Conservation (phyloP, 1,284 basidiomycete genomes). For the Neonothopanus nambi region DNA sequence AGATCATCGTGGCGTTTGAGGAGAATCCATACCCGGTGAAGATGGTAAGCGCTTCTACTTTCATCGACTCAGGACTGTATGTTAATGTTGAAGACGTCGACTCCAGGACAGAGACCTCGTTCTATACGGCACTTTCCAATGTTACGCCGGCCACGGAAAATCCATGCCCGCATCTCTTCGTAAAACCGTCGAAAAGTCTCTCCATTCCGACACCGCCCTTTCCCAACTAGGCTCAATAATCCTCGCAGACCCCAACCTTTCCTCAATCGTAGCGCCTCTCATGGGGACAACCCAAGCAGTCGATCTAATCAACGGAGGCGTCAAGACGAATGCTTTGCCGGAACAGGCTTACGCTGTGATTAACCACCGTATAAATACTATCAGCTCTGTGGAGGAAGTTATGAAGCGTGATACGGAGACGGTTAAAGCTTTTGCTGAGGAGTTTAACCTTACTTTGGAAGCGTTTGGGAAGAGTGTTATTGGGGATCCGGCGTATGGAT, state of each 20-base stretch:
- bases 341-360: slow-evolving; percentile 25
- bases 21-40: slow-evolving; percentile 44
- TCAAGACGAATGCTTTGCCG: slow-evolving; percentile 44
- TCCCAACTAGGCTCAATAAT: slow-evolving; percentile 41
- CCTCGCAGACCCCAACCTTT: too few species aligned
- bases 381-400: slow-evolving; percentile 45
- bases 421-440: slow-evolving; percentile 40
- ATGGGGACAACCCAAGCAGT: slow-evolving; percentile 67
- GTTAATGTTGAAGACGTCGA: too few species aligned
- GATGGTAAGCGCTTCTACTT: slow-evolving; percentile 31
- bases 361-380: slow-evolving; percentile 24
- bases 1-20: slow-evolving; percentile 56
- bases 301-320: slow-evolving; percentile 66
- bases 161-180: slow-evolving; percentile 41
- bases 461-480: slow-evolving; percentile 50
- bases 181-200: slow-evolving; percentile 37
- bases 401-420: slow-evolving; percentile 43
- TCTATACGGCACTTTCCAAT: slow-evolving; percentile 42
- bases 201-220: slow-evolving; percentile 39
- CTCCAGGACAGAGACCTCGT: slow-evolving; percentile 42
- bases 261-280: too few species aligned
- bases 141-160: slow-evolving; percentile 50
- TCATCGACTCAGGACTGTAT: background rate
- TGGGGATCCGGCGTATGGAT: slow-evolving; percentile 32
- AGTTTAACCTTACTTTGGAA: slow-evolving; percentile 52